These are phyloP conservation scores for Hamigera avellanea DNA, from an alignment of 495 filamentous ascomycete genomes.

Conservation along the genomic window DNA sequence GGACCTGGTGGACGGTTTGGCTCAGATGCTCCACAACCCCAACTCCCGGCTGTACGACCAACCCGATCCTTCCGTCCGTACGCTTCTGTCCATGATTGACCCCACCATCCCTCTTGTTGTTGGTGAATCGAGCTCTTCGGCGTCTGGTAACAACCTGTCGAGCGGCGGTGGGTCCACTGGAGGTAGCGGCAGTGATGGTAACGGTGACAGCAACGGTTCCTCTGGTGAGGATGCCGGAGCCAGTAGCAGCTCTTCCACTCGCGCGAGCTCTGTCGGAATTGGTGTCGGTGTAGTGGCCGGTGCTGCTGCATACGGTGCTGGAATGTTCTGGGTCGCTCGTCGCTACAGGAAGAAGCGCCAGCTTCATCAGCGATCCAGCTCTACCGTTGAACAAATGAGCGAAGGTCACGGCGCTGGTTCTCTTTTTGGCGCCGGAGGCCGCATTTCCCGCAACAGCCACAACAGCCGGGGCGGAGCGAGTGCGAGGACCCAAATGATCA, in stretches of 20 bases:
- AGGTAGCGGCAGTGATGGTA: conserved; percentile 7
- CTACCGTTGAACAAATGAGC: conserved; percentile 39
- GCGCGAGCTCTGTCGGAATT: conserved; percentile 73
- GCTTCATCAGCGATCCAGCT: conserved; percentile 65
- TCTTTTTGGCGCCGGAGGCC: conserved; percentile 28
- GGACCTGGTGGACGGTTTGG: conserved; percentile 49
- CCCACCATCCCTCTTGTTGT: conserved; percentile 68
- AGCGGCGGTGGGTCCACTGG: conserved; percentile 14
- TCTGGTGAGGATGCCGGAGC: conserved; percentile 33
- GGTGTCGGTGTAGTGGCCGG: conserved; percentile 66
- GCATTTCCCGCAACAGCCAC: conserved; percentile 28
- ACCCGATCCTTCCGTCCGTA: conserved; percentile 39
- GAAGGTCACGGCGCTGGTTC: conserved; percentile 26
- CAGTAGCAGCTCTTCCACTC: conserved; percentile 38
- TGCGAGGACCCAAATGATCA: conserved; percentile 61
- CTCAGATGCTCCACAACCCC: conserved; percentile 54
- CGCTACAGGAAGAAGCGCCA: conserved; percentile 83
- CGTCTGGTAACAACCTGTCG: conserved; percentile 14
- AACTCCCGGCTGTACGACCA: conserved; percentile 64
- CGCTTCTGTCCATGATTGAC: conserved; percentile 73
- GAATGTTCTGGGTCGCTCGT: conserved; percentile 92
- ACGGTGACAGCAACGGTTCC: conserved; percentile 3
- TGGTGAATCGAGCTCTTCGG: conserved; percentile 31
- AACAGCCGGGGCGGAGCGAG: conserved; percentile 62
- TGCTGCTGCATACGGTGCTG: conserved; percentile 89